A percentile compares a stretch with the other conserved stretches of the same genome.
Conservation (phyloP, 805 yeast genomes). For the Starmerella sp. region DNA sequence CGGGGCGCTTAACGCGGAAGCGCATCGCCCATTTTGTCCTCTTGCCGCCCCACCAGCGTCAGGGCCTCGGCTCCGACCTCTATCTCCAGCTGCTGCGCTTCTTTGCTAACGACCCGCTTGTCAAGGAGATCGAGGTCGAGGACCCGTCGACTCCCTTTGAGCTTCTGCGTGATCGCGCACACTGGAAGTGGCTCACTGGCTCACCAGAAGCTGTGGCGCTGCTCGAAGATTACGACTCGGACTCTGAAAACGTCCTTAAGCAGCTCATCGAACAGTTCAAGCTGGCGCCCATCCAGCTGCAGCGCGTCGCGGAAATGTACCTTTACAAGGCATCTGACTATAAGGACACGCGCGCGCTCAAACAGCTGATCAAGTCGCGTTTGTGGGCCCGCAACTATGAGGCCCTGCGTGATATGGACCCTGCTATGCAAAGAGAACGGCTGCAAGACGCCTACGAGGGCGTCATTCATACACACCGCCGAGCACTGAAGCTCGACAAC, state of each 20-base stretch:
- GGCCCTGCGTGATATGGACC: slow-evolving; percentile 57
- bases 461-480: slow-evolving; percentile 12
- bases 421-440: slow-evolving; percentile 61
- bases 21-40: slow-evolving; percentile 81
- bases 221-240: slow-evolving; percentile 9
- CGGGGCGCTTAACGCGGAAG: slow-evolving; percentile 36
- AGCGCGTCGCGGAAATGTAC: slow-evolving; percentile 66
- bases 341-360: slow-evolving; percentile 26
- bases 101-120: slow-evolving; percentile 44
- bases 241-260: slow-evolving; percentile 33
- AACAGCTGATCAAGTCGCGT: slow-evolving; percentile 62
- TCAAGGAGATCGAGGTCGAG: slow-evolving; percentile 74
- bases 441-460: slow-evolving; percentile 54
- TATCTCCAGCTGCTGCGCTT: slow-evolving; percentile 44
- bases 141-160: slow-evolving; percentile 93
- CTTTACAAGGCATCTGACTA: slow-evolving; percentile 33
- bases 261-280: slow-evolving; percentile 37
- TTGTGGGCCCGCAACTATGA: slow-evolving; percentile 71
- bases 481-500: slow-evolving; percentile 10
- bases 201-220: slow-evolving; percentile 16
- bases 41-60: slow-evolving; percentile 72
- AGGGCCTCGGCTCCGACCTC: slow-evolving; percentile 52
- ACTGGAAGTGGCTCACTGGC: slow-evolving; percentile 41
- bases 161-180: slow-evolving; percentile 75
- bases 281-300: slow-evolving; percentile 67